Evolutionary conservation across 306 rosid genomes (phyloP).

Genomic region (Cicer pinnatifidum): DNA sequence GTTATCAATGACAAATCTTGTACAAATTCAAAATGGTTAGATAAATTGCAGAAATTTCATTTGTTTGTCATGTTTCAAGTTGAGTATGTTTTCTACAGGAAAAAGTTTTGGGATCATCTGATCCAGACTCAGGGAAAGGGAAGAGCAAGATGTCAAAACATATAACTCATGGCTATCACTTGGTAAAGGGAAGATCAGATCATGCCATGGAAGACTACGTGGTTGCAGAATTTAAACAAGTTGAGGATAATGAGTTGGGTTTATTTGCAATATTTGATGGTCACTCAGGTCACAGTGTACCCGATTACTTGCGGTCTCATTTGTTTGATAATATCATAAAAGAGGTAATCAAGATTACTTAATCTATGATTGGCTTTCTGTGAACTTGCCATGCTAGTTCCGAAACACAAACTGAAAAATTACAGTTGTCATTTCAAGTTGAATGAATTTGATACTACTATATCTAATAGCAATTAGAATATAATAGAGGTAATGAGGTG

Average conservation of each 20-base stretch:
- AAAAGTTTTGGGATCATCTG: conserved; percentile 73
- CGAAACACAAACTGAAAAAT: neutral
- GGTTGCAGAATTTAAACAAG: conserved; percentile 81
- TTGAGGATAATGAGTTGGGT: conserved; percentile 78
- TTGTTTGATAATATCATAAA: conserved; percentile 77
- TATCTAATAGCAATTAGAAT: too few species aligned
- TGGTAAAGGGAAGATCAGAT: conserved; percentile 79
- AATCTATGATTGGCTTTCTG: neutral
- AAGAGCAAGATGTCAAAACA: conserved; percentile 90
- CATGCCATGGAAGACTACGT: conserved; percentile 93
- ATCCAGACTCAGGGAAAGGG: conserved; percentile 93
- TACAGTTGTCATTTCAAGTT: conserved; percentile 15
- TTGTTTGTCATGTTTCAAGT: neutral
- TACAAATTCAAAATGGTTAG: conserved; percentile 21
- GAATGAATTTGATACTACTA: conserved; percentile 17
- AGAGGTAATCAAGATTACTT: conserved; percentile 59
- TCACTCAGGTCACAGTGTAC: conserved; percentile 79
- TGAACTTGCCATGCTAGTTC: too few species aligned
- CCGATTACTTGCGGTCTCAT: conserved; percentile 73
- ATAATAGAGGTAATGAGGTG: too few species aligned
- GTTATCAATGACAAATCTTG: conserved; percentile 1
- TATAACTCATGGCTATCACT: conserved; percentile 82
- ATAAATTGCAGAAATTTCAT: neutral
- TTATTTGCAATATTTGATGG: conserved; percentile 96
- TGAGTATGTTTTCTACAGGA: conserved; percentile 59